Base-by-base conservation (phyloP, 108 stramenopile genomes). In the Bacterosira constricta region DNA sequence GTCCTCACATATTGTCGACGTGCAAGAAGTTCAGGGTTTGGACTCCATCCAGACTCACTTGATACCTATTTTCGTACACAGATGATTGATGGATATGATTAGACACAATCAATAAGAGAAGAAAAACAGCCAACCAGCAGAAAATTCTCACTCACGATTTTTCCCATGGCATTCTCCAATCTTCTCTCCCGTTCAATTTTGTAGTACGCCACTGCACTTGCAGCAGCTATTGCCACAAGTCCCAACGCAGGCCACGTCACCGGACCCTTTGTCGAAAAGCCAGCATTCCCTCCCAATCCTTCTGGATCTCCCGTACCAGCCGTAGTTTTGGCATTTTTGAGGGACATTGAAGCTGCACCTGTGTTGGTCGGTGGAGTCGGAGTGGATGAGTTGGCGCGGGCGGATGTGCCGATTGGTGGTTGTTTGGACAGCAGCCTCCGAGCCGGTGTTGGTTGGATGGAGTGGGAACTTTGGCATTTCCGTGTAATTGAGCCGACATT, bases 11-110 rank as follows among this genome's bases (percentile, higher is more conserved):
- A 95, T 67, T 90, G 83, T 59, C 89, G 82, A 38, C 87, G 89
- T 27, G 93, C 93, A 82, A 95, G 80, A 50, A 87, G 78, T 56
- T 90, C 90, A 53, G 90, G 90, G 73, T 90, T 90, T 32, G 93
- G 93, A 59, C 88, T 81, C 93, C 93, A 95, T 51, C 92, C 92
- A 45, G 65, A 85, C 85, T 82, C 81, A 95, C 93, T 95, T 63
- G 90, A 91, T 68, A 82, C 81, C 81, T 82, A 17, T 32, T 45
- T 23, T 32, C 29, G 12, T 9, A 15, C 36, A n/a, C 1, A 34
- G n/a, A n/a, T n/a, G n/a, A n/a, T n/a, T n/a, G n/a, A n/a, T n/a
- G n/a, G n/a, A n/a, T n/a, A n/a, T n/a, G n/a, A n/a, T 42, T 12
- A 42, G 21, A 1, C 23, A 8, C 26, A 25, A 25, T 23, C 47